A percentile compares a stretch with the other conserved stretches of the same genome.
Evolutionary conservation across 208 protist genomes (phyloP).

Genomic region (Crithidia mellificae): DNA sequence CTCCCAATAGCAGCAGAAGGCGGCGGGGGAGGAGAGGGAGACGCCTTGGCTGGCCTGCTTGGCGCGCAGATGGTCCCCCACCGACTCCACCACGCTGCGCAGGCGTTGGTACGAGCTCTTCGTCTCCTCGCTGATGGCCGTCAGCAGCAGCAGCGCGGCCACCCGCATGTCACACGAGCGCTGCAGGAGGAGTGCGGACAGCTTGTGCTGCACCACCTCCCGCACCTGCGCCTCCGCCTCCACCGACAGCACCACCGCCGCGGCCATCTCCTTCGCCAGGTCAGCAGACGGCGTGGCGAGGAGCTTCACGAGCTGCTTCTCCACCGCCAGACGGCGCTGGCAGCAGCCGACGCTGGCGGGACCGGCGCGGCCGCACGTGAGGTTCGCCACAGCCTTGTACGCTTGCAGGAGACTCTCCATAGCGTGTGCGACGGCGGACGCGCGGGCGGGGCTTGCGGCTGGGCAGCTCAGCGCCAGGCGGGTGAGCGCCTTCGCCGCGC

Average conservation of each 20-base stretch:
- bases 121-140: constrained; percentile 64
- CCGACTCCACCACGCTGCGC: constrained; percentile 38
- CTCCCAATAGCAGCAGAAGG: constrained; percentile 73
- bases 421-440: constrained; percentile 12
- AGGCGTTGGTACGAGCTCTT: constrained; percentile 57
- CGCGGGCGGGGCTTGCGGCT: constrained; percentile 11
- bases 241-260: constrained; percentile 64
- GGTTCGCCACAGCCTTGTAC: constrained; percentile 26
- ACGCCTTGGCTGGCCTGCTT: constrained; percentile 41
- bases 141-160: constrained; percentile 69
- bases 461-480: constrained; percentile 41
- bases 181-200: constrained; percentile 38
- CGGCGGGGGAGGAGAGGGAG: constrained; percentile 50
- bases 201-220: constrained; percentile 56
- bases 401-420: constrained; percentile 43
- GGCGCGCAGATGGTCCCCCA: constrained; percentile 54
- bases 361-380: not conserved
- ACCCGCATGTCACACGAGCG: constrained; percentile 67
- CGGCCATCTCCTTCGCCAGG: constrained; percentile 62
- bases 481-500: constrained; percentile 53
- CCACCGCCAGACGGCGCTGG: constrained; percentile 50
- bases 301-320: constrained; percentile 65
- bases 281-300: constrained; percentile 45
- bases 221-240: constrained; percentile 65
- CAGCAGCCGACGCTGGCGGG: constrained; percentile 27